Conservation (phyloP, 345 rosid genomes). For the Hypericum androsaemum region DNA sequence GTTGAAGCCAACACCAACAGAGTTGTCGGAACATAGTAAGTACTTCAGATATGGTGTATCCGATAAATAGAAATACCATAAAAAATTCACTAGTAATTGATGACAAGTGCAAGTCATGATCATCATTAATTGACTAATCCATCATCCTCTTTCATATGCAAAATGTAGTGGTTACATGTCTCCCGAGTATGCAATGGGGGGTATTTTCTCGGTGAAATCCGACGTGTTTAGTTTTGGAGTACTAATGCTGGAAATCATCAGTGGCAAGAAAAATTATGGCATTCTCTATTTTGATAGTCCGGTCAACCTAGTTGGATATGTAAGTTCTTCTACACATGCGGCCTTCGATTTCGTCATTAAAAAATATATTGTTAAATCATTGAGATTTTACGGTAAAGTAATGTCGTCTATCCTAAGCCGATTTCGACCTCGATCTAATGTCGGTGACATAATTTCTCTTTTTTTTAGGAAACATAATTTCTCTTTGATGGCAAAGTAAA, state of each 20-base stretch:
- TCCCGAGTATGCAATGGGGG: constrained; percentile 5
- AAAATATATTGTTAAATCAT: too few relatives aligned
- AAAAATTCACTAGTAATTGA: too few relatives aligned
- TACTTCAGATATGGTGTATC: background rate
- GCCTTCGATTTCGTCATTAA: too few relatives aligned
- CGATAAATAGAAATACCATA: too few relatives aligned
- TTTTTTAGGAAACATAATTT: too few relatives aligned
- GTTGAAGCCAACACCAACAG: constrained; percentile 2
- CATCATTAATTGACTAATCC: background rate
- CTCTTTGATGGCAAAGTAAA: too few relatives aligned
- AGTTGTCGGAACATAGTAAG: constrained; percentile 6
- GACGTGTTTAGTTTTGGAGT: constrained; percentile 3
- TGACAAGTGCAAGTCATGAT: too few relatives aligned
- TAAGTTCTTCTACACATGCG: constrained; percentile 1
- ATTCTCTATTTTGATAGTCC: background rate
- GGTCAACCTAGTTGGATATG: constrained; percentile 1
- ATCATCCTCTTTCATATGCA: background rate
- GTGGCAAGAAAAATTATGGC: background rate
- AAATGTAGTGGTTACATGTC: constrained; percentile 1
- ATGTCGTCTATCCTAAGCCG: too few relatives aligned
- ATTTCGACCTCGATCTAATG: too few relatives aligned
- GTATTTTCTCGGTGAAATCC: background rate
- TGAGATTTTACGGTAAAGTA: too few relatives aligned
- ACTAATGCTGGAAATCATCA: background rate
- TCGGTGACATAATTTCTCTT: too few relatives aligned